A percentile compares a stretch with the other conserved stretches of the same genome.
These are phyloP conservation scores for Waltergamsia citrina DNA, from an alignment of 2,329 filamentous ascomycete species.

Conservation along the genomic window DNA sequence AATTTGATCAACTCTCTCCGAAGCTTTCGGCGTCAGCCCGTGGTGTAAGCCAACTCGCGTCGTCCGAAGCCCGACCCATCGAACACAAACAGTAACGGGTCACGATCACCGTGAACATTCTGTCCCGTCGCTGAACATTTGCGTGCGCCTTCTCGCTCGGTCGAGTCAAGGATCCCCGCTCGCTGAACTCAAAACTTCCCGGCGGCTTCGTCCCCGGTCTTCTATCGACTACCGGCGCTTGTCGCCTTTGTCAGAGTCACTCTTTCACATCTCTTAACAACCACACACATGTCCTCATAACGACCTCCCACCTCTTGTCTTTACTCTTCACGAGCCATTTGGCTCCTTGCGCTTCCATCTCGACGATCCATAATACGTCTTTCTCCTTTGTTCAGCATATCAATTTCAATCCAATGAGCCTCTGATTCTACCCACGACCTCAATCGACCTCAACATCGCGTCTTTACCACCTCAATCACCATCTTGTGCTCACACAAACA, in stretches of 20 bases:
- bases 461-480: slow-evolving; percentile 11
- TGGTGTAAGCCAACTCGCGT: no score
- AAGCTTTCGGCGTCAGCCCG: no score
- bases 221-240: slow-evolving; percentile 1
- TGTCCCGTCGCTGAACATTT: no score
- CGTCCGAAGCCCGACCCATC: no score
- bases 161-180: no score
- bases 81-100: no score
- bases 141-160: no score
- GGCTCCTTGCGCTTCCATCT: slow-evolving; percentile 18
- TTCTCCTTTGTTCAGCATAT: slow-evolving; percentile 21
- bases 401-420: slow-evolving; percentile 27
- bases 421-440: slow-evolving; percentile 25
- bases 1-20: no score
- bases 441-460: no score
- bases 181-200: no score
- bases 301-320: slow-evolving; percentile 25
- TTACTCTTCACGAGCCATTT: slow-evolving; percentile 16
- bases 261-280: slow-evolving; percentile 12
- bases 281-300: slow-evolving; percentile 32
- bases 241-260: slow-evolving; percentile 12
- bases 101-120: neutral
- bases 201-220: slow-evolving; percentile 3
- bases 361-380: slow-evolving; percentile 21
- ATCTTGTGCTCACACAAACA: slow-evolving; percentile 3